A percentile compares a stretch with the other conserved stretches of the same genome.
Conservation (phyloP, 208 protist genomes). For the Leishmania tarentolae region DNA sequence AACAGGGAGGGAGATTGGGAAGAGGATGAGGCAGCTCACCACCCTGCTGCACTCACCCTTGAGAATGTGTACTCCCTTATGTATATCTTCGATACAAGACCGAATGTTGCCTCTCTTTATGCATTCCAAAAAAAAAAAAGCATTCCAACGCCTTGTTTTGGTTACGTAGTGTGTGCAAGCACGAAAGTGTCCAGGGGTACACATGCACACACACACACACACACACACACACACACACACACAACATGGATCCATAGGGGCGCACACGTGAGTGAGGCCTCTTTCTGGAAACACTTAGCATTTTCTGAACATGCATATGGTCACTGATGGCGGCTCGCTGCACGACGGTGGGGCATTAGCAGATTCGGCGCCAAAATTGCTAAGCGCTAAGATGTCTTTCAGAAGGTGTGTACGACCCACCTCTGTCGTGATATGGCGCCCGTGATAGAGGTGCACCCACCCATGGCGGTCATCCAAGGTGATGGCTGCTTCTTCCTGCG, state of each 20-base stretch:
- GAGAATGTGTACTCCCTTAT: neutral
- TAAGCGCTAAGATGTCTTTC: conserved; percentile 20
- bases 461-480: conserved; percentile 26
- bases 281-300: conserved; percentile 7
- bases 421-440: conserved; percentile 24
- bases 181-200: neutral
- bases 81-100: neutral
- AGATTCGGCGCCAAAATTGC: neutral
- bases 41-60: neutral
- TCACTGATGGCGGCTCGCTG: conserved; percentile 12
- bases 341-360: neutral
- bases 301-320: conserved; percentile 39
- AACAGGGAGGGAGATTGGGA: neutral
- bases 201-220: neutral
- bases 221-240: neutral
- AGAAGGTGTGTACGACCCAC: conserved; percentile 18
- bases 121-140: neutral
- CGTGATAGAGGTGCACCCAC: conserved; percentile 41
- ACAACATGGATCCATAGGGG: neutral
- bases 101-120: neutral
- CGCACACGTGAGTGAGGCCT: neutral
- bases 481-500: conserved; percentile 36
- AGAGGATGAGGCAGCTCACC: neutral
- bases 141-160: neutral
- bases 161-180: neutral